Evolutionary conservation across 2,329 filamentous ascomycete genomes (phyloP).

Genomic region (Paraphoma chrysanthemicola): DNA sequence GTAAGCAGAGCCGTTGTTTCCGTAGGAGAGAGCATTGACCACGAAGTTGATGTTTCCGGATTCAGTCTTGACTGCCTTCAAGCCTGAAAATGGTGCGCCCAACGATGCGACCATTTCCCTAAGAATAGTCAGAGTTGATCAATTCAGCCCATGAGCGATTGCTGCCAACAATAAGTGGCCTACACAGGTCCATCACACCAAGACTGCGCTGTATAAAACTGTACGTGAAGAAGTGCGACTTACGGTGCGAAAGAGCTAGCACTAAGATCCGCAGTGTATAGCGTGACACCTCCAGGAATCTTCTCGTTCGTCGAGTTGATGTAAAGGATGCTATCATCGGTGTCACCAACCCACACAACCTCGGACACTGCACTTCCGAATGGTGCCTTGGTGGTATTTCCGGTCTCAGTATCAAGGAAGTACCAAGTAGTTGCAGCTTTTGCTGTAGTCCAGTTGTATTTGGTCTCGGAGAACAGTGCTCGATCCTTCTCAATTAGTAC

Average conservation of each 20-base stretch:
- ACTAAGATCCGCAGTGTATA: conserved; percentile 43
- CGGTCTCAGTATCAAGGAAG: conserved; percentile 38
- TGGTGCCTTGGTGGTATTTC: conserved; percentile 41
- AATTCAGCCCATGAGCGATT: neutral
- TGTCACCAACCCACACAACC: conserved; percentile 42
- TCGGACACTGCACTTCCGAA: conserved; percentile 42
- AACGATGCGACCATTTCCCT: conserved; percentile 47
- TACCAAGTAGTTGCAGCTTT: conserved; percentile 58
- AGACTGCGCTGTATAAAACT: too few relatives aligned
- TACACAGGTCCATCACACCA: too few relatives aligned
- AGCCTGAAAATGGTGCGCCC: conserved; percentile 56
- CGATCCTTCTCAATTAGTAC: conserved; percentile 31
- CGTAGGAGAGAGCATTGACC: conserved; percentile 66
- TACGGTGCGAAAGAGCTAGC: conserved; percentile 34
- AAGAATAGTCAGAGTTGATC: neutral
- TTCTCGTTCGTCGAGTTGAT: conserved; percentile 69
- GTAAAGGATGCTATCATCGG: conserved; percentile 64
- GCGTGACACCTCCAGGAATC: conserved; percentile 41
- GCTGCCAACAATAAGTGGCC: too few relatives aligned
- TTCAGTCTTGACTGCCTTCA: conserved; percentile 54
- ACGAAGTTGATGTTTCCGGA: conserved; percentile 55
- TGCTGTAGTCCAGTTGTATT: conserved; percentile 45
- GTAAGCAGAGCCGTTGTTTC: conserved; percentile 70
- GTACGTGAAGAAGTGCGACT: conserved; percentile 1
- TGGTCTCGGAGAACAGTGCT: conserved; percentile 43